Evolutionary conservation across 2,329 filamentous ascomycete genomes (phyloP).

Genomic region (Nemania serpens): DNA sequence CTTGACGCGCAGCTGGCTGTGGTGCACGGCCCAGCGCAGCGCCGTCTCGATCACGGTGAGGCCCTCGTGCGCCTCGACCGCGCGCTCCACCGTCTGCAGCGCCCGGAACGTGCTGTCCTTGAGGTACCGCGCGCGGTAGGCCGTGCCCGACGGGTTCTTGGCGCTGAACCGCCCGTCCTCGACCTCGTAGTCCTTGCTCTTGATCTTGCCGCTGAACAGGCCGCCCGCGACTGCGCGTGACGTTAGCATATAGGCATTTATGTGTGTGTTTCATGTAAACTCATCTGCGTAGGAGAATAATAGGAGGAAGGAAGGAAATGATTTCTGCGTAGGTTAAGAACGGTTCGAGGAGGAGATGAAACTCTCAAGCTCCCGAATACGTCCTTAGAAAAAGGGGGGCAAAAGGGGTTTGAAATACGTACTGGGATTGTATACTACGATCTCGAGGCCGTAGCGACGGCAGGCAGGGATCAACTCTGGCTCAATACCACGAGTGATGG

Average conservation of each 20-base stretch:
- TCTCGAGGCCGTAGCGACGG: conserved; percentile 74
- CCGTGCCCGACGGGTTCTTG: conserved; percentile 50
- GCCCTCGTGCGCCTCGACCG: conserved; percentile 64
- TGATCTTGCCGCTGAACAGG: conserved; percentile 80
- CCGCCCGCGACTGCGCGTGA: conserved; percentile 65
- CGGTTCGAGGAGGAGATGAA: no score
- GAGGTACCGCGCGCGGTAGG: conserved; percentile 74
- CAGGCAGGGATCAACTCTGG: conserved; percentile 74
- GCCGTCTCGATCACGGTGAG: conserved; percentile 74
- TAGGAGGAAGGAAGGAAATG: no score
- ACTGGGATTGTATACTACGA: conserved; percentile 79
- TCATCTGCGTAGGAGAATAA: no score
- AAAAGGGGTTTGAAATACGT: not conserved
- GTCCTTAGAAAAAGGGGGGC: not conserved
- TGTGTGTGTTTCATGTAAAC: no score
- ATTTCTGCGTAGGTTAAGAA: no score
- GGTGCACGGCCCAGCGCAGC: conserved; percentile 74
- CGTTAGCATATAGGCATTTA: not conserved
- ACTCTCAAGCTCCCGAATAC: no score
- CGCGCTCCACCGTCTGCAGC: conserved; percentile 69
- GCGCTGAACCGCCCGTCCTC: conserved; percentile 73
- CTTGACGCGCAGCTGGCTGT: conserved; percentile 62
- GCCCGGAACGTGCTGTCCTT: conserved; percentile 67
- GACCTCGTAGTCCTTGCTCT: conserved; percentile 65
- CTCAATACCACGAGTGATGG: conserved; percentile 76